These are phyloP conservation scores for Puccinia horiana DNA, from an alignment of 1,284 basidiomycete genomes.

Conservation along the genomic window DNA sequence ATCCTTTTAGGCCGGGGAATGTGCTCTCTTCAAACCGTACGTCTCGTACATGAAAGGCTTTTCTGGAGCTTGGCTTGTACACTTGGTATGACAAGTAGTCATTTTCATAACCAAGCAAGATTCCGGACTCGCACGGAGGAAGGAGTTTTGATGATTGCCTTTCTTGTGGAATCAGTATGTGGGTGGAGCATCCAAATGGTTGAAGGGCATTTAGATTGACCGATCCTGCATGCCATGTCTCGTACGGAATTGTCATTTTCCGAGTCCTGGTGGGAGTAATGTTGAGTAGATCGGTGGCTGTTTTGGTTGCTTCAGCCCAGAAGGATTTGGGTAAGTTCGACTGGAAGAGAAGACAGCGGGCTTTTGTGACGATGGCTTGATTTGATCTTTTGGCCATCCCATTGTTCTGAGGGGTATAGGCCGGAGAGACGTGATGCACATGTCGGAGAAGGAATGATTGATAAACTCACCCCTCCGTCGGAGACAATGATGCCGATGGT, in stretches of 20 bases:
- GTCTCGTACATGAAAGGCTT: background rate
- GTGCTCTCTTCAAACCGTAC: background rate
- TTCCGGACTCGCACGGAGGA: background rate
- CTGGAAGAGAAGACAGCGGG: background rate
- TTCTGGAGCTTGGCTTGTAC: background rate
- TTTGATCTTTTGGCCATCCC: background rate
- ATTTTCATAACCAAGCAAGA: background rate
- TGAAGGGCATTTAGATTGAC: background rate
- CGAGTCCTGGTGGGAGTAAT: background rate
- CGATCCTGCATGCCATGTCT: background rate
- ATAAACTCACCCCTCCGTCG: conserved; percentile 21
- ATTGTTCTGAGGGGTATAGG: conserved; percentile 26
- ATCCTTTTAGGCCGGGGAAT: background rate
- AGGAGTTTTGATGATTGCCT: background rate
- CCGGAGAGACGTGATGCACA: background rate
- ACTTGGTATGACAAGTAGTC: background rate
- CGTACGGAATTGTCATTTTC: background rate
- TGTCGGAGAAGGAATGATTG: background rate
- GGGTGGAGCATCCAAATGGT: conserved; percentile 10
- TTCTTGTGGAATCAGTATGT: background rate
- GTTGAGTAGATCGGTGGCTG: conserved; percentile 1
- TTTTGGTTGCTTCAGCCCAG: conserved; percentile 23
- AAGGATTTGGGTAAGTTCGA: background rate
- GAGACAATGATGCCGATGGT: background rate
- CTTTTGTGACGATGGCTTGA: conserved; percentile 13